A percentile compares a stretch with the other conserved stretches of the same genome.
These are phyloP conservation scores for Pythium guiyangense DNA, from an alignment of 352 stramenopile species.

Conservation along the genomic window DNA sequence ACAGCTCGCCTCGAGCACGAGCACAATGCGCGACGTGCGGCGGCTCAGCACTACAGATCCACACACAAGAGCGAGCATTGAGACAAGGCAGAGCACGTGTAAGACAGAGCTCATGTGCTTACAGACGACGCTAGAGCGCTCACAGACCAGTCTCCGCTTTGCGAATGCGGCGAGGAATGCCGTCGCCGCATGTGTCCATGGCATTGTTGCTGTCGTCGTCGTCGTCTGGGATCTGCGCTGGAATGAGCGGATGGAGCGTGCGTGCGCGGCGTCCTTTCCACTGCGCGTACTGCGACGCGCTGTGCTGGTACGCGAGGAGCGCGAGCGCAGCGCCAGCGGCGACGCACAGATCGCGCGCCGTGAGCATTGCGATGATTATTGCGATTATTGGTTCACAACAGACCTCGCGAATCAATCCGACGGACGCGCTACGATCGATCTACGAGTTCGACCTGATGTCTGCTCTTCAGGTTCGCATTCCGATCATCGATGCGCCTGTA, in stretches of 20 bases:
- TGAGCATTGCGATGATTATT: conserved; percentile 11
- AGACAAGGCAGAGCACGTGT: too few relatives aligned
- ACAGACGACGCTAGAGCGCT: neutral
- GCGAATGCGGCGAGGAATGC: conserved; percentile 12
- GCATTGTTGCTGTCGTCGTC: conserved; percentile 7
- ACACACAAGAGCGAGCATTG: neutral
- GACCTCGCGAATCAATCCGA: too few relatives aligned
- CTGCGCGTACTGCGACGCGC: conserved; percentile 9
- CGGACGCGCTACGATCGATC: too few relatives aligned
- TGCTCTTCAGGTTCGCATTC: too few relatives aligned
- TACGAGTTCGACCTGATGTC: too few relatives aligned
- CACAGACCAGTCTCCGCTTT: conserved; percentile 27
- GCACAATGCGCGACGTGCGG: conserved; percentile 27
- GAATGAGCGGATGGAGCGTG: conserved; percentile 17
- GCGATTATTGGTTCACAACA: too few relatives aligned
- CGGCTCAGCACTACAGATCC: conserved; percentile 21
- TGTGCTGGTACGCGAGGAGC: conserved; percentile 18
- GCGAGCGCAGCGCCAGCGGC: conserved; percentile 15
- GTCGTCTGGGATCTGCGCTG: conserved; percentile 17
- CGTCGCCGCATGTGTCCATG: conserved; percentile 15
- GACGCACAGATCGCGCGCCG: conserved; percentile 15
- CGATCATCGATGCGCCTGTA: too few relatives aligned
- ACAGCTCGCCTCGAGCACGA: conserved; percentile 37
- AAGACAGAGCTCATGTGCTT: too few relatives aligned
- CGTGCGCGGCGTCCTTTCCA: conserved; percentile 15